phyloP scores from a whole-genome alignment of 2,329 filamentous ascomycete species.

The Beauveria pseudobassiana region DNA sequence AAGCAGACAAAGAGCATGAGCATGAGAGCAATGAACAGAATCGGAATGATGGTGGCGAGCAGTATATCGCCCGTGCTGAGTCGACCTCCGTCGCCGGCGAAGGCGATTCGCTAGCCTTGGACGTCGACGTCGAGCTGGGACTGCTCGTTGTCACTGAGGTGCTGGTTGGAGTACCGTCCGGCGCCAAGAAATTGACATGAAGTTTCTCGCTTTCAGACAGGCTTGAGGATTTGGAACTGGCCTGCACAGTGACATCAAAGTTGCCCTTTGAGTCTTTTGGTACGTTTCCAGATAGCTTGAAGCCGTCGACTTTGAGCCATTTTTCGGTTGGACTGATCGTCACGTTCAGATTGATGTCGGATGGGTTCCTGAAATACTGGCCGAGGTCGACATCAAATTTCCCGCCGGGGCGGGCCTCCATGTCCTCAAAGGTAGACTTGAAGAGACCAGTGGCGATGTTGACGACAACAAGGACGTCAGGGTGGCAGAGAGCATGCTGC shows the following conservation, averaged over 20 bases:
- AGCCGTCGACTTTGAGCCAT: constrained; percentile 36
- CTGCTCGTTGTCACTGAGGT: constrained; percentile 16
- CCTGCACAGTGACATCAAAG: constrained; percentile 25
- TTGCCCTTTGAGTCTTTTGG: constrained; percentile 28
- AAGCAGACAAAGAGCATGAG: constrained; percentile 27
- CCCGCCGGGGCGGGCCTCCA: constrained; percentile 34
- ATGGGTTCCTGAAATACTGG: constrained; percentile 33
- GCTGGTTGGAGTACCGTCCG: constrained; percentile 19
- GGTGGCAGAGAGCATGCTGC: constrained; percentile 50
- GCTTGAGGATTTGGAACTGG: constrained; percentile 25
- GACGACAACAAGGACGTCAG: constrained; percentile 44
- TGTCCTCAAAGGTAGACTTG: constrained; percentile 28
- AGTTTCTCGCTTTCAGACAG: constrained; percentile 31
- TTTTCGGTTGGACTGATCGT: constrained; percentile 27
- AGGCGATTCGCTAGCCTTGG: constrained; percentile 17
- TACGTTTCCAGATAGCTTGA: constrained; percentile 33
- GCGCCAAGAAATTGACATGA: constrained; percentile 26
- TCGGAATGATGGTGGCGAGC: constrained; percentile 36
- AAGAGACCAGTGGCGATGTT: constrained; percentile 33
- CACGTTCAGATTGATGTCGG: constrained; percentile 30
- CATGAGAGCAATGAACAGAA: constrained; percentile 28
- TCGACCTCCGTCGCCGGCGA: constrained; percentile 15
- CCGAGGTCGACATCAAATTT: constrained; percentile 35
- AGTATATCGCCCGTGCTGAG: constrained; percentile 29
- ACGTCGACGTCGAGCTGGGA: constrained; percentile 19